Percentiles rank a stretch among this genome's conserved stretches.
These are phyloP conservation scores for Fagopyrum tataricum DNA, from an alignment of 148 eudicot genomes.

Conservation along the genomic window DNA sequence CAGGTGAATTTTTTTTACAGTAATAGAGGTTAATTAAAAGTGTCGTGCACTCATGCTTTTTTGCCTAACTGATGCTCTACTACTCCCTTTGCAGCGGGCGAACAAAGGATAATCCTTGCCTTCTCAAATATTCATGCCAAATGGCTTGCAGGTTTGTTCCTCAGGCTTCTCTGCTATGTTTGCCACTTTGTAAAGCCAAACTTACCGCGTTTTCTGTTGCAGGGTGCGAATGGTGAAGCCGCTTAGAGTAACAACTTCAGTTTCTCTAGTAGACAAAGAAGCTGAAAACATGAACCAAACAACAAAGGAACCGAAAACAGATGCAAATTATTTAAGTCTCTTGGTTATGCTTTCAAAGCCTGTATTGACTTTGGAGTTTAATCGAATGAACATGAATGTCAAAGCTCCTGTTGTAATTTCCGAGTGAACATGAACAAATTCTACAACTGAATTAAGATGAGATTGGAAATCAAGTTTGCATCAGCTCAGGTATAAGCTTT, in stretches of 20 bases:
- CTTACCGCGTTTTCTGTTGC: not conserved
- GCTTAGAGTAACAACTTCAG: slow-evolving; percentile 36
- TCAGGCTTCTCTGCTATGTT: not conserved
- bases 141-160: slow-evolving; percentile 69
- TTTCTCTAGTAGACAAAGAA: slow-evolving; percentile 18
- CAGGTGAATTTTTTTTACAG: slow-evolving; percentile 32
- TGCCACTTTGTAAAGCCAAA: not conserved
- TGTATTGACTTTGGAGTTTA: slow-evolving; percentile 70
- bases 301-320: slow-evolving; percentile 18
- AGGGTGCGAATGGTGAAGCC: slow-evolving; percentile 68
- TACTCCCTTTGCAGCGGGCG: slow-evolving; percentile 52
- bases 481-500: not conserved
- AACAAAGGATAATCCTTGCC: slow-evolving; percentile 53
- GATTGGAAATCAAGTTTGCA: not conserved
- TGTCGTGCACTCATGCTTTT: not conserved
- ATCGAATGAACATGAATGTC: slow-evolving; percentile 64
- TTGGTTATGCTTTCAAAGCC: slow-evolving; percentile 82
- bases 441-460: not conserved
- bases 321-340: slow-evolving; percentile 41
- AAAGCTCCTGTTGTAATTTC: slow-evolving; percentile 54
- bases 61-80: not conserved
- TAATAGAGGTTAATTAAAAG: not conserved
- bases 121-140: slow-evolving; percentile 77
- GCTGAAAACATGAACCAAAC: slow-evolving; percentile 11
- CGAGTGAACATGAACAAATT: not conserved